These are phyloP conservation scores for Rugosomyces carneus DNA, from an alignment of 1,284 basidiomycete genomes.

Conservation along the genomic window DNA sequence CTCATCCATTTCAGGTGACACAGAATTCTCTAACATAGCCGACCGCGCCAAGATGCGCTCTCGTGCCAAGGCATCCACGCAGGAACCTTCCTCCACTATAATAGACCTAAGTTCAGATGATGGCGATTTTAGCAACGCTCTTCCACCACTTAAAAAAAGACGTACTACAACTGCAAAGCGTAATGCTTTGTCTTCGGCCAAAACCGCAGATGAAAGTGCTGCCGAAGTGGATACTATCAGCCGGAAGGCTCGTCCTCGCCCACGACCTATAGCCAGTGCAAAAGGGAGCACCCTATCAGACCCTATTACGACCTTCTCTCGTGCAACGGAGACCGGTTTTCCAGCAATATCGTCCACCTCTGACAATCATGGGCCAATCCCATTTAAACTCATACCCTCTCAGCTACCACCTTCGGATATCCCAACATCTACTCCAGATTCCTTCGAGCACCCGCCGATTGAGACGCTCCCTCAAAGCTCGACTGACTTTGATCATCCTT, in stretches of 20 bases:
- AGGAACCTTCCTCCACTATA: conserved; percentile 8
- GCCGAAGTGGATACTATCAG: conserved; percentile 1
- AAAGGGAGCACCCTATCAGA: conserved; percentile 6
- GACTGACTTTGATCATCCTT: conserved; percentile 15
- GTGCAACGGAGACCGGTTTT: conserved; percentile 3
- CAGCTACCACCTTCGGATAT: conserved; percentile 32
- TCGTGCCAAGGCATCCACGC: conserved; percentile 13
- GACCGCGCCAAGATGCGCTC: conserved; percentile 35
- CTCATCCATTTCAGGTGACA: conserved; percentile 8
- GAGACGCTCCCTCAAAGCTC: conserved; percentile 23
- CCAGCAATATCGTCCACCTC: conserved; percentile 11
- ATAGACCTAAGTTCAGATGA: conserved; percentile 24
- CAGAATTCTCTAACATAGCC: conserved; percentile 25
- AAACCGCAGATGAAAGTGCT: conserved; percentile 13
- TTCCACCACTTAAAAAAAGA: conserved; percentile 9
- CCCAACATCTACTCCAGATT: conserved; percentile 21
- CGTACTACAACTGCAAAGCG: conserved; percentile 10
- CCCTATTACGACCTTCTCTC: conserved; percentile 1
- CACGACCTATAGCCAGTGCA: conserved; percentile 13
- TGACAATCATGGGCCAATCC: conserved; percentile 10
- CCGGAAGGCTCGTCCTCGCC: conserved; percentile 18
- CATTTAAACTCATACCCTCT: conserved; percentile 18
- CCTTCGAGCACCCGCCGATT: conserved; percentile 26
- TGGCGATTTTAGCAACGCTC: conserved; percentile 19
- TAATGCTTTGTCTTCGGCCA: conserved; percentile 13